These are phyloP conservation scores for Mycena albidolilacea DNA, from an alignment of 768 basidiomycete genomes.

Conservation along the genomic window DNA sequence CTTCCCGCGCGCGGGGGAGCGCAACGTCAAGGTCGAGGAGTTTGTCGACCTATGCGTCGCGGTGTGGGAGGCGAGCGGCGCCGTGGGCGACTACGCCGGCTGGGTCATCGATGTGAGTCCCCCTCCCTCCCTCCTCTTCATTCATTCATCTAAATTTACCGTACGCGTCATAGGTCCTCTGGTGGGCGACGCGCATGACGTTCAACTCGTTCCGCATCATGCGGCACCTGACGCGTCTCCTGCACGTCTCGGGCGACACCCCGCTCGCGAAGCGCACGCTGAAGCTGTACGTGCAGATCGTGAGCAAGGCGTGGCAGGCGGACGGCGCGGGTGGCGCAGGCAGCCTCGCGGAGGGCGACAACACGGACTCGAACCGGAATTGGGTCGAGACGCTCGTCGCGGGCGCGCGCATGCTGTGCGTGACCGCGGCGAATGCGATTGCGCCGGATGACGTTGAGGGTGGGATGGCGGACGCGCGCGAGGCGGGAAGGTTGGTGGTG, in stretches of 20 bases:
- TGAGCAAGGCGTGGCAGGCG: constrained; percentile 86
- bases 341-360: constrained; percentile 48
- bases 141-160: neutral
- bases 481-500: constrained; percentile 73
- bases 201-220: constrained; percentile 92
- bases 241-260: constrained; percentile 73
- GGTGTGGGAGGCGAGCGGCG: constrained; percentile 85
- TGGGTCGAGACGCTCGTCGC: constrained; percentile 87
- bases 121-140: constrained; percentile 1
- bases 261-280: constrained; percentile 82
- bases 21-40: constrained; percentile 85
- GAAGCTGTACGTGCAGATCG: constrained; percentile 86
- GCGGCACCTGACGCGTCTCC: constrained; percentile 86
- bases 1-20: constrained; percentile 88
- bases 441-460: constrained; percentile 31
- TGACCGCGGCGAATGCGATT: constrained; percentile 51
- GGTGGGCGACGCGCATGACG: constrained; percentile 95
- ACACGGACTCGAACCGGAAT: constrained; percentile 74
- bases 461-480: constrained; percentile 71
- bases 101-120: constrained; percentile 86
- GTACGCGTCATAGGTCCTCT: constrained; percentile 72
- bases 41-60: constrained; percentile 87
- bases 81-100: constrained; percentile 71
- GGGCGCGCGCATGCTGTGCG: constrained; percentile 85
- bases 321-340: constrained; percentile 45